These are phyloP conservation scores for Solanum aculeatissimum DNA, from an alignment of 305 asterid genomes.

Conservation along the genomic window DNA sequence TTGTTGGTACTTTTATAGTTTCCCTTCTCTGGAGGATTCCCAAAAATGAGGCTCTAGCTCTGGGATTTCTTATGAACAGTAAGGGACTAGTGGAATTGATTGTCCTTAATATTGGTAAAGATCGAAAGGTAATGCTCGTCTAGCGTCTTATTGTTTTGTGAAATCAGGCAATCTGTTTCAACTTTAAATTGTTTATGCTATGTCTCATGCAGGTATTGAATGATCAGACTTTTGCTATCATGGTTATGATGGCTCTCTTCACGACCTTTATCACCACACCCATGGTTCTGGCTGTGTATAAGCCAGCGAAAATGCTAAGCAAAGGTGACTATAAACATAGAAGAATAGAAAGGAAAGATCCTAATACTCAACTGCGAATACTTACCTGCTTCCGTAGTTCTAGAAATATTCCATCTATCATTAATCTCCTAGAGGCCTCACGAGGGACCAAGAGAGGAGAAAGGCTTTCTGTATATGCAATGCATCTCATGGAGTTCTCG, in stretches of 20 bases:
- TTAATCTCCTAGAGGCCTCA: conserved; percentile 18
- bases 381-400: conserved; percentile 14
- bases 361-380: conserved; percentile 3
- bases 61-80: conserved; percentile 18
- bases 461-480: conserved; percentile 10
- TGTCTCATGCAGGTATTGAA: conserved; percentile 11
- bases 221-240: conserved; percentile 20
- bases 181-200: background rate
- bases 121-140: conserved; percentile 9
- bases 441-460: conserved; percentile 14
- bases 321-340: conserved; percentile 8
- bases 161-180: background rate
- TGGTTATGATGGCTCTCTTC: conserved; percentile 21
- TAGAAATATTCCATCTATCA: conserved; percentile 8
- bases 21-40: conserved; percentile 9
- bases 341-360: background rate
- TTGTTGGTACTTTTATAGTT: conserved; percentile 5
- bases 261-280: conserved; percentile 19
- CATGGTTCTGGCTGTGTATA: conserved; percentile 7
- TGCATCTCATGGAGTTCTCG: conserved; percentile 19
- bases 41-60: conserved; percentile 7
- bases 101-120: conserved; percentile 19
- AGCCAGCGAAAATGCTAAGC: conserved; percentile 9
- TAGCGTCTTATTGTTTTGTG: background rate
- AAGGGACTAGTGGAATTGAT: conserved; percentile 16